phyloP scores from a whole-genome alignment of 1,284 basidiomycete species.

The Austroboletus sp. region DNA sequence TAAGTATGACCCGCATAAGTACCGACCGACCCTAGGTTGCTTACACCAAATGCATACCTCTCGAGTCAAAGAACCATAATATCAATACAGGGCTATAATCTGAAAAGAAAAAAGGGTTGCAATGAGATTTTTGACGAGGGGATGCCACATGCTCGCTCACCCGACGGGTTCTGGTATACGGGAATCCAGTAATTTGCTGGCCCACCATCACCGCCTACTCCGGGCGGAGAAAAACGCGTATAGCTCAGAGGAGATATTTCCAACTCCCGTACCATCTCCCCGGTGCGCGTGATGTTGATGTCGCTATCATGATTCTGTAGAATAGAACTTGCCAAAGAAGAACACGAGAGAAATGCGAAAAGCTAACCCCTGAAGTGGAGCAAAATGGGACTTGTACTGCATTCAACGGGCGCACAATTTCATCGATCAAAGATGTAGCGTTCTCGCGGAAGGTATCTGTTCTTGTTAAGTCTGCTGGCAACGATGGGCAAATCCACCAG shows the following conservation, averaged over 20 bases:
- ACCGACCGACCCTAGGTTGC: neutral
- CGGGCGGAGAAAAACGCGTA: conserved; percentile 50
- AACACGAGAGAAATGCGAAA: neutral
- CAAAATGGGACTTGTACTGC: conserved; percentile 46
- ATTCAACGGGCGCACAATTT: conserved; percentile 46
- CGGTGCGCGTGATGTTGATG: conserved; percentile 56
- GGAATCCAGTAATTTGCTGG: conserved; percentile 68
- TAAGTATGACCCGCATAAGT: conserved; percentile 21
- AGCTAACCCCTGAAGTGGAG: conserved; percentile 51
- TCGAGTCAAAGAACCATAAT: conserved; percentile 68
- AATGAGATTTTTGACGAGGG: neutral
- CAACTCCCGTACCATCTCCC: conserved; percentile 54
- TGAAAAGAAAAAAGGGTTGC: conserved; percentile 13
- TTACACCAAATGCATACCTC: conserved; percentile 36
- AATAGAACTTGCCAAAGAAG: neutral
- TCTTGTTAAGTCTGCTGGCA: neutral
- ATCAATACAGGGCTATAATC: conserved; percentile 47
- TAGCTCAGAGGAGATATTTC: conserved; percentile 54
- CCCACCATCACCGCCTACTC: conserved; percentile 55
- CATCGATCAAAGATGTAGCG: conserved; percentile 44
- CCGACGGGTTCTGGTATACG: conserved; percentile 34
- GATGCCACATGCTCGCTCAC: conserved; percentile 16
- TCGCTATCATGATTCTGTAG: conserved; percentile 64
- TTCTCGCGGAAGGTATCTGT: conserved; percentile 59
- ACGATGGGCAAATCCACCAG: neutral